These are phyloP conservation scores for Trichoderma parareesei DNA, from an alignment of 495 filamentous ascomycete genomes.

Conservation along the genomic window DNA sequence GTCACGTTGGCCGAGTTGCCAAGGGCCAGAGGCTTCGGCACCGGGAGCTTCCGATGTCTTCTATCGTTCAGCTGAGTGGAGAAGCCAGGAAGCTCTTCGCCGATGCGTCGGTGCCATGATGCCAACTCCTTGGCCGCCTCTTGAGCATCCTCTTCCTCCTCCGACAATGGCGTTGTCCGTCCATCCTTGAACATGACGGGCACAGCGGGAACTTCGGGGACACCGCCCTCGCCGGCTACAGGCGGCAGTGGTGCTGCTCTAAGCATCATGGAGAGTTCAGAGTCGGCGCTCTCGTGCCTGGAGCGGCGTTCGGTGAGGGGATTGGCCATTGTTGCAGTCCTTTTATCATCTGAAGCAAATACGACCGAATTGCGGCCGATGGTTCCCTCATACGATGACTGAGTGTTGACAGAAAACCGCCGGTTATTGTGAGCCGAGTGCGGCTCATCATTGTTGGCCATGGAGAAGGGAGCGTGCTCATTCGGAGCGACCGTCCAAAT, in stretches of 20 bases:
- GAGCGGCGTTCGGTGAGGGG: neutral
- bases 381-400: neutral
- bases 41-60: conserved; percentile 35
- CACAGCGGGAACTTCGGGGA: neutral
- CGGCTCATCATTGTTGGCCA: neutral
- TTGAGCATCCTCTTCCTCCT: neutral
- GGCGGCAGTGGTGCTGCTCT: neutral
- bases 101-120: conserved; percentile 38
- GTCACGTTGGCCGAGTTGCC: conserved; percentile 25
- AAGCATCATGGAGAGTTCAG: conserved; percentile 1
- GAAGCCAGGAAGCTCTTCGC: conserved; percentile 46
- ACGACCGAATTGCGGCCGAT: neutral
- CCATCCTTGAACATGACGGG: neutral
- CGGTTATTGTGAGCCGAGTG: neutral
- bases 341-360: neutral
- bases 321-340: neutral
- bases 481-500: neutral
- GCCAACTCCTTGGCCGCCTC: neutral
- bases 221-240: neutral
- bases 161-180: neutral
- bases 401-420: neutral
- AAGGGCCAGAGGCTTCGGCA: conserved; percentile 41
- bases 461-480: neutral
- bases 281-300: neutral
- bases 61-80: conserved; percentile 34